phyloP scores from a whole-genome alignment of 345 rosid genomes.

The Turnera subulata region DNA sequence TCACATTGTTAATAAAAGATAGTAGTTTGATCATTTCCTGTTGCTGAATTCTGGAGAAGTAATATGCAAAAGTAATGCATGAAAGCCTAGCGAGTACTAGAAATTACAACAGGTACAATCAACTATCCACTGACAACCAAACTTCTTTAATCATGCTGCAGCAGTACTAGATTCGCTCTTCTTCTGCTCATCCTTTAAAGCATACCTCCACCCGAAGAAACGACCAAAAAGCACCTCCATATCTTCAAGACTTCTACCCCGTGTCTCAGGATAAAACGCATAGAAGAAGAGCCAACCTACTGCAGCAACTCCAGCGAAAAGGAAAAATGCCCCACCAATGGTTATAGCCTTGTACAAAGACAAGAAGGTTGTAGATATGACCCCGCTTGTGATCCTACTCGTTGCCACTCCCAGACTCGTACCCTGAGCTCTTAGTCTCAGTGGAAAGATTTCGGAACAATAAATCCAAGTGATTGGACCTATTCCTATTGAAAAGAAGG shows the following conservation, averaged over 20 bases:
- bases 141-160: slow-evolving; percentile 1
- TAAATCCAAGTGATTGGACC: slow-evolving; percentile 91
- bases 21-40: too few relatives aligned
- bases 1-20: too few relatives aligned
- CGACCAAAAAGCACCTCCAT: slow-evolving; percentile 60
- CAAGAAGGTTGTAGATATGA: slow-evolving; percentile 52
- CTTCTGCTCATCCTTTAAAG: too few relatives aligned
- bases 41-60: too few relatives aligned
- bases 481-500: slow-evolving; percentile 75
- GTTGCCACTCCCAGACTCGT: slow-evolving; percentile 58
- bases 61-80: too few relatives aligned
- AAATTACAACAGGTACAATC: too few relatives aligned
- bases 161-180: too few relatives aligned
- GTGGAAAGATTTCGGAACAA: slow-evolving; percentile 80
- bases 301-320: slow-evolving; percentile 46
- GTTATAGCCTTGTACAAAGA: slow-evolving; percentile 49
- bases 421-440: slow-evolving; percentile 78
- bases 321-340: slow-evolving; percentile 70
- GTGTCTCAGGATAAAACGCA: slow-evolving; percentile 63
- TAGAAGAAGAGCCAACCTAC: slow-evolving; percentile 56
- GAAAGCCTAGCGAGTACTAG: too few relatives aligned
- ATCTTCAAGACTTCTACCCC: slow-evolving; percentile 68
- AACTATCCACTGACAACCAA: too few relatives aligned
- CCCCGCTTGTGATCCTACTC: slow-evolving; percentile 75
- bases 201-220: slow-evolving; percentile 9